Evolutionary conservation across 176 grass and related monocot species (phyloP).

Genomic region (Rhynchospora breviuscula): DNA sequence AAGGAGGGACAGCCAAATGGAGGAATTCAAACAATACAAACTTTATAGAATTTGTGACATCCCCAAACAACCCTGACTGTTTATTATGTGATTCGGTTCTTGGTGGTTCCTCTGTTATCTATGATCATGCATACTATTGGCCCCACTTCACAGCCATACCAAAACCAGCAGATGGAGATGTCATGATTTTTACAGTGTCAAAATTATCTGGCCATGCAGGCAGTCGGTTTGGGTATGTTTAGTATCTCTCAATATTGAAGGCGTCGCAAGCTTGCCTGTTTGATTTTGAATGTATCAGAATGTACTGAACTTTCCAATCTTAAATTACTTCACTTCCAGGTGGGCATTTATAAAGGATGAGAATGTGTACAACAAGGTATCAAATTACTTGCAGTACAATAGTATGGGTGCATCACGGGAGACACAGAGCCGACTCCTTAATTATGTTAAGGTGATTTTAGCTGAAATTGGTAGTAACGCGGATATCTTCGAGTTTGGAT

Average conservation of each 20-base stretch:
- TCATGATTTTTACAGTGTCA: constrained; percentile 67
- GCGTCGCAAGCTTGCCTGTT: not conserved
- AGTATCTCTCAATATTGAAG: not conserved
- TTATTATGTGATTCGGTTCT: constrained; percentile 32
- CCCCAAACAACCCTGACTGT: constrained; percentile 69
- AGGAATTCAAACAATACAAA: constrained; percentile 24
- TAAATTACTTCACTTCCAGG: constrained; percentile 21
- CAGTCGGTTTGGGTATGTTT: constrained; percentile 63
- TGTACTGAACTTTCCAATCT: too few species aligned
- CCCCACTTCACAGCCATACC: constrained; percentile 65
- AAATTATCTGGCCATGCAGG: constrained; percentile 70
- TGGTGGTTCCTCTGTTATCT: constrained; percentile 29
- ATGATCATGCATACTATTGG: constrained; percentile 81
- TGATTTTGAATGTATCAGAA: too few species aligned
- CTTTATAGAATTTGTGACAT: constrained; percentile 74
- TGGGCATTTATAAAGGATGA: constrained; percentile 79
- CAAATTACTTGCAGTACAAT: constrained; percentile 18
- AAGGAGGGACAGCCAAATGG: constrained; percentile 38
- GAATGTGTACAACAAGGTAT: constrained; percentile 31
- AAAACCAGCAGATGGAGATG: constrained; percentile 43
- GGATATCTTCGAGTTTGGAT: constrained; percentile 70
- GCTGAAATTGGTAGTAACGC: constrained; percentile 33
- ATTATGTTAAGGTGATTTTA: constrained; percentile 48
- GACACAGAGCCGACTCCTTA: constrained; percentile 59
- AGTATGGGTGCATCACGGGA: constrained; percentile 58